Percentiles rank a stretch among this genome's conserved stretches.
Conservation (phyloP, 441 rosid species). For the Breynia disticha region DNA sequence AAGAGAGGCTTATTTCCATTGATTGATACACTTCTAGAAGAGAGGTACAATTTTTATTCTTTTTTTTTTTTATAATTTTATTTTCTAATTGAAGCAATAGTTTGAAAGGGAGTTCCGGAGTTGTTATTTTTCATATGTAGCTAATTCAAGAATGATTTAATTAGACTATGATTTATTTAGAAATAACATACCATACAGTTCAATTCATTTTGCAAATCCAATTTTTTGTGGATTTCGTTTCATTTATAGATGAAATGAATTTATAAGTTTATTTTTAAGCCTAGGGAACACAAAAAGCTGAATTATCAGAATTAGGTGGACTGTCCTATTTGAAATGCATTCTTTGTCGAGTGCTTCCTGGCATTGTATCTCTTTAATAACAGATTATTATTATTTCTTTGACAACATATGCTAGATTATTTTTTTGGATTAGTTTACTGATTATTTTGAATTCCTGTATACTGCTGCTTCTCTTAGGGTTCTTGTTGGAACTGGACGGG, state of each 20-base stretch:
- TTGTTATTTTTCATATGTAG: too few relatives aligned
- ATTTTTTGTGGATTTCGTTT: too few relatives aligned
- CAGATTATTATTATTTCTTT: not conserved
- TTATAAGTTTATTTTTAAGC: too few relatives aligned
- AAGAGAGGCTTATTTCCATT: conserved; percentile 96
- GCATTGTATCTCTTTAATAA: not conserved
- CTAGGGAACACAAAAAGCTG: too few relatives aligned
- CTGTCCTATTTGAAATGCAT: too few relatives aligned
- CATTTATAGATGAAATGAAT: not conserved
- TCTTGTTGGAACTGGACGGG: conserved; percentile 94
- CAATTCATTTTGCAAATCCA: too few relatives aligned
- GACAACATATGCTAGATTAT: not conserved
- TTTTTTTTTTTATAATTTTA: not conserved
- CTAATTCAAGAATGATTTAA: too few relatives aligned
- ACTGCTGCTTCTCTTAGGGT: conserved; percentile 36
- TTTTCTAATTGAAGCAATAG: not conserved
- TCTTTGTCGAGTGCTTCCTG: not conserved
- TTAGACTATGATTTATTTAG: too few relatives aligned
- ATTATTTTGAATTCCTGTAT: not conserved
- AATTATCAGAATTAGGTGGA: too few relatives aligned
- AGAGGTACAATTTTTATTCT: conserved; percentile 43
- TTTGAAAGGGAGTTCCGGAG: too few relatives aligned
- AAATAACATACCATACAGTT: too few relatives aligned
- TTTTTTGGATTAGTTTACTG: not conserved
- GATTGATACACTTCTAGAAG: conserved; percentile 85